phyloP scores from a whole-genome alignment of 768 basidiomycete genomes.

The Mycena galopus region DNA sequence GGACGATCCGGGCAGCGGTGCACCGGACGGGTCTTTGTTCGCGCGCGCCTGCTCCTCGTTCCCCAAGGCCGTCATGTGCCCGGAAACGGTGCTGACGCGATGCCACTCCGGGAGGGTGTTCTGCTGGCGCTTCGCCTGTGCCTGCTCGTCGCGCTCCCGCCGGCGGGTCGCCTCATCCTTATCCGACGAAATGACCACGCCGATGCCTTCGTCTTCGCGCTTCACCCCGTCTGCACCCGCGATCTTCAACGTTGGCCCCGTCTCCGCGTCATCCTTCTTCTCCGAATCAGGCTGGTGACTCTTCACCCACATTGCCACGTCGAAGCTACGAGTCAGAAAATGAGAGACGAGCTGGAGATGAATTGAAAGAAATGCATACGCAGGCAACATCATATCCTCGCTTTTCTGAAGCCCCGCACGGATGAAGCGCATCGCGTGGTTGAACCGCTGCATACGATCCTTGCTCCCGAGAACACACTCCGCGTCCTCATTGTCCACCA shows the following conservation, averaged over 20 bases:
- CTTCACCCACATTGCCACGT: conserved; percentile 87
- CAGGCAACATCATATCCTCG: conserved; percentile 88
- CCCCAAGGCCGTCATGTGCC: conserved; percentile 90
- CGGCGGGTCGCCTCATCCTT: conserved; percentile 85
- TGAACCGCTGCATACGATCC: conserved; percentile 96
- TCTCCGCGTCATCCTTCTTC: conserved; percentile 65
- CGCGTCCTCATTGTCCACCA: conserved; percentile 92
- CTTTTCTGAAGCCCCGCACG: conserved; percentile 90
- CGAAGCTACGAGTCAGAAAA: conserved; percentile 66
- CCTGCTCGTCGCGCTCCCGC: conserved; percentile 82
- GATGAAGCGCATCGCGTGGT: conserved; percentile 89
- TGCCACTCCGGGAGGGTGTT: conserved; percentile 96
- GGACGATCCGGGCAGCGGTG: conserved; percentile 40
- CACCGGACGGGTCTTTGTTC: conserved; percentile 47
- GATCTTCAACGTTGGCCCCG: conserved; percentile 74
- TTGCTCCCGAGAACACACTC: conserved; percentile 88
- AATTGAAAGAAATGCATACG: conserved; percentile 58
- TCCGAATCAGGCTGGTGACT: conserved; percentile 76
- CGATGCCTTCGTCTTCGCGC: conserved; percentile 81
- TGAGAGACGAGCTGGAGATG: conserved; percentile 16
- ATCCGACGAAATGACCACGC: conserved; percentile 90
- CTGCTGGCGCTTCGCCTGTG: conserved; percentile 88
- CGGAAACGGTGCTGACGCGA: conserved; percentile 94
- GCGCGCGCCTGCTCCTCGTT: conserved; percentile 77
- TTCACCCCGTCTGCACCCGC: conserved; percentile 76